These are phyloP conservation scores for Geotrichum carabidarum DNA, from an alignment of 1,139 yeast genomes.

Conservation along the genomic window DNA sequence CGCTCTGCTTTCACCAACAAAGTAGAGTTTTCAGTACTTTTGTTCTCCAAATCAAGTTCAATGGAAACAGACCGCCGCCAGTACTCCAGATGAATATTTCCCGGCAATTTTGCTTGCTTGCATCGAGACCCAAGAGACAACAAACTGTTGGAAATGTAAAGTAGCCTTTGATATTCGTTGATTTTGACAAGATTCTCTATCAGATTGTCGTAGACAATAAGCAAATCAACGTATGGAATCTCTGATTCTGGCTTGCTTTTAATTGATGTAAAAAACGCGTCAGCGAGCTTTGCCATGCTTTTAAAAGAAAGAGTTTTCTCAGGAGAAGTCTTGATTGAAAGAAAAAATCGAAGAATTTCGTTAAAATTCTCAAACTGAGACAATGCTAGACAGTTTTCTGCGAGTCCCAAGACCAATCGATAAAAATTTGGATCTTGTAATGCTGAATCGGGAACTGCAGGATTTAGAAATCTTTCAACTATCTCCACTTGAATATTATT, in stretches of 20 bases:
- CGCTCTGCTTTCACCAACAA: conserved; percentile 21
- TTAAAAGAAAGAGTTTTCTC: not conserved
- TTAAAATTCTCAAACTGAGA: conserved; percentile 9
- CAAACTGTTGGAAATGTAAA: conserved; percentile 24
- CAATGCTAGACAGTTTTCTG: conserved; percentile 4
- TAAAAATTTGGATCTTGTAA: conserved; percentile 11
- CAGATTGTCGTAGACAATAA: conserved; percentile 14
- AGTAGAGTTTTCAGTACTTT: conserved; percentile 11
- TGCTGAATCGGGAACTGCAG: not conserved
- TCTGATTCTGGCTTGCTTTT: conserved; percentile 6
- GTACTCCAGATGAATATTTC: conserved; percentile 17
- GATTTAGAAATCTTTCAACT: not conserved
- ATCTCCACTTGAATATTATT: conserved; percentile 2
- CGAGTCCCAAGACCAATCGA: conserved; percentile 6
- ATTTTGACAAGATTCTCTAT: conserved; percentile 2
- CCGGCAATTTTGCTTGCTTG: conserved; percentile 8
- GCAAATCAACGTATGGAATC: conserved; percentile 6
- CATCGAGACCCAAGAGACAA: conserved; percentile 22
- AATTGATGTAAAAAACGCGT: conserved; percentile 11
- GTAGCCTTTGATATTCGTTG: conserved; percentile 14
- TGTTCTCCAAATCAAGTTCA: conserved; percentile 19
- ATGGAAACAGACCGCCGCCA: conserved; percentile 23
- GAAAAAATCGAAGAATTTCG: conserved; percentile 11
- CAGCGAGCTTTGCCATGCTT: conserved; percentile 5
- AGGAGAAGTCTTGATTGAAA: not conserved